Conservation (phyloP, 176 grass and related monocot species). For the Neostapfia colusana region DNA sequence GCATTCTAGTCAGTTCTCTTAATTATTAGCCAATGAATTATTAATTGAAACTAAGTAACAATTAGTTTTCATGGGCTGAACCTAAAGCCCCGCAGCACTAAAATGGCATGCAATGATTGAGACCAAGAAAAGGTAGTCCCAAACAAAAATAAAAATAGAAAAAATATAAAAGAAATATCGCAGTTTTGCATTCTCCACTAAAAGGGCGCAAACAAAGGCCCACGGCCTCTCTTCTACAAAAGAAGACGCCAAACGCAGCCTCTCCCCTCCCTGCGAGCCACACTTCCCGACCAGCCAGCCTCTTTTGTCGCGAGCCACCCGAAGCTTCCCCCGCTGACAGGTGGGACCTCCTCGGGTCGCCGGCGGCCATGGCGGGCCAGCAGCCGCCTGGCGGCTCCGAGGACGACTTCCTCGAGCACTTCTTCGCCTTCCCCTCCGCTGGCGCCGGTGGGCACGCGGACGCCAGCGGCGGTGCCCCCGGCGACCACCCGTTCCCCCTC, state of each 20-base stretch:
- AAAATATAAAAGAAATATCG: background rate
- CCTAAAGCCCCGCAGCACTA: too few relatives aligned
- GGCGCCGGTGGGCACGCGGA: constrained; percentile 11
- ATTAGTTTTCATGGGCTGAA: too few relatives aligned
- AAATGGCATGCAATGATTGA: too few relatives aligned
- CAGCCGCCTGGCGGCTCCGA: constrained; percentile 50
- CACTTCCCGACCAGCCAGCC: background rate
- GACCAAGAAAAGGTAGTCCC: background rate
- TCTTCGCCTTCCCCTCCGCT: constrained; percentile 48
- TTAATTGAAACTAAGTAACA: too few relatives aligned
- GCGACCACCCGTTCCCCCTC: constrained; percentile 49
- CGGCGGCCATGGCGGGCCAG: constrained; percentile 66
- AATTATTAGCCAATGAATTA: too few relatives aligned
- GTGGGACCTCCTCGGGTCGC: background rate
- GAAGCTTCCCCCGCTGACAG: constrained; percentile 28
- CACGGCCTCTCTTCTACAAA: constrained; percentile 10
- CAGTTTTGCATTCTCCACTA: background rate
- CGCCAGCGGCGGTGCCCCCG: background rate
- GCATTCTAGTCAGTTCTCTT: too few relatives aligned
- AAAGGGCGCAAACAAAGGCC: background rate
- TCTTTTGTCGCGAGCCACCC: constrained; percentile 9
- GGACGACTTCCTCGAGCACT: constrained; percentile 87
- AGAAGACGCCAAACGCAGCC: constrained; percentile 18
- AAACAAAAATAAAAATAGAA: background rate
- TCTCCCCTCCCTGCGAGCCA: background rate